Base-by-base conservation (phyloP, 2,329 filamentous ascomycete species). In the Colletotrichum acutatum region DNA sequence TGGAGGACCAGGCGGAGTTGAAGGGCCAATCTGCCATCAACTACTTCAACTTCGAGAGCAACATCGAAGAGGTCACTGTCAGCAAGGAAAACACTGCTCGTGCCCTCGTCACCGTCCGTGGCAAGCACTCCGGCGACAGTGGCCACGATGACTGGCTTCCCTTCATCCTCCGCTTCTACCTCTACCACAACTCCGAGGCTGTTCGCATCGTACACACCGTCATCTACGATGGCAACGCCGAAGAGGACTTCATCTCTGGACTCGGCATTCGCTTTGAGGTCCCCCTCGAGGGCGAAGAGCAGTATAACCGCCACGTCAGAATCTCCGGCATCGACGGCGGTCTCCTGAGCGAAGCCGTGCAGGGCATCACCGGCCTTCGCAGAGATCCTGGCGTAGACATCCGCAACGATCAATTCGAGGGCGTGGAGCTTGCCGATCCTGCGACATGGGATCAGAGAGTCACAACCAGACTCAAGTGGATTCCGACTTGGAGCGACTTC, bases 401-500 rank as follows among this genome's bases (percentile, higher is more conserved):
- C 11, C 84, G 87, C 28, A 80, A 78, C 0, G 86, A 86, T 5
- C 90, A 91, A 74, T 84, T 85, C 57, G 82, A 86, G 6, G 88
- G 89, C 56, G 77, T 82, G 52, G 79, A 83, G 67, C 80, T 85
- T 2, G 83, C 88, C 0, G 81, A 84, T 56, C 78, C 83, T 4
- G 77, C 80, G 1, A 86, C 86, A 0, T 88, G 88, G 87, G 83
- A 86, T 74, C 79, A 82, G 4, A 79, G 82, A 57, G 83, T 89
- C 4, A 82, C 84, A 0, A 82, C 82, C 9, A 79, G 86, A 3
- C 76, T 90, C 5, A 83, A 87, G 49, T 91, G 88, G 87, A 85
- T 92, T 60, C 90, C 89, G 0, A 79, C 83, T 0, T 92, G 89
- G 89, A 87, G 84, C 64, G 89, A 91, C 74, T 92, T 88, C 77